Evolutionary conservation across 441 rosid genomes (phyloP), one percentile per base, ranked within the genome.

Genomic region (Melastoma candidum): DNA sequence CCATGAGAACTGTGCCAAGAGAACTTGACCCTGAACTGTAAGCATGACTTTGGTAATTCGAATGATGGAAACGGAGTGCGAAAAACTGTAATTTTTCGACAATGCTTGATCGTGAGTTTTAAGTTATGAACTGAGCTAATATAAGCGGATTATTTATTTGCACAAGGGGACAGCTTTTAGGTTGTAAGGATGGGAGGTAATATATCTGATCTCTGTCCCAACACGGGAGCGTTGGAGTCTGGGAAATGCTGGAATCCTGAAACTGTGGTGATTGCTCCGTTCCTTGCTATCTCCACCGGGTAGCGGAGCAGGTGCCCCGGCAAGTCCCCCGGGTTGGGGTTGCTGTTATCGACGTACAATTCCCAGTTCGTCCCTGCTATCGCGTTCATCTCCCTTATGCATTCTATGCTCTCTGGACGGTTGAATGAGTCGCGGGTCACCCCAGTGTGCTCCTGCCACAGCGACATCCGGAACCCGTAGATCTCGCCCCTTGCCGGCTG

Each of bases 171-270:
- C 22, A 29, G 46, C 39, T 3, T 13, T 50, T 79, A 75, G 43
- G 81, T 66, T 11, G 78, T 75, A 43, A 78, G 71, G 11, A 71
- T 64, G 4, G 76, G 61, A 39, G 76, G 76, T 12, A 72, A 64
- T 11, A 3, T 25, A 4, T 58, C 61, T 32, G 81, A 59, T 55
- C 53, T 73, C 43, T 17, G 45, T 0, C 84, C 90, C 26, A 76
- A 41, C n/a, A 80, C 71, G 12, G 51, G 74, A 53, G 84, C 90
- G 1, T 63, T 53, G 22, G 90, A 80, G 67, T 83, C 90, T 0
- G 87, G 87, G 44, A 83, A 83, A 48, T 51, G 36, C 29, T 55
- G 61, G 27, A 54, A 9, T 7, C 73, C 70, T 0, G 69, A 70
- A 47, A 73, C 57, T 54, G 46, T 13, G 11, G 59, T 63, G 12